These are phyloP conservation scores for Arctium minus DNA, from an alignment of 129 eudicot genomes.

Conservation along the genomic window DNA sequence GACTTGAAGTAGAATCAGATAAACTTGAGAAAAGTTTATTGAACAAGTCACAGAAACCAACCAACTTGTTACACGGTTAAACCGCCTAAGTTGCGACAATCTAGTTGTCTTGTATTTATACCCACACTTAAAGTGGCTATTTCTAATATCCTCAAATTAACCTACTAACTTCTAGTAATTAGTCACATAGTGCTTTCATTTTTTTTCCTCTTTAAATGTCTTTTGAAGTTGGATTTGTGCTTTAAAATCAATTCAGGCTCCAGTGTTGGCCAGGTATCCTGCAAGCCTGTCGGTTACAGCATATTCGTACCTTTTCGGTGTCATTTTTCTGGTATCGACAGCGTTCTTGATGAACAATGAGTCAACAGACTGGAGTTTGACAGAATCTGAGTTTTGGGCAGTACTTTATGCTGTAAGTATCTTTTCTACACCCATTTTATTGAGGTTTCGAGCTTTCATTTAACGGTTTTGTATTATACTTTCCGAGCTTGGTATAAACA, in stretches of 20 bases:
- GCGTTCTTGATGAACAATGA: constrained; percentile 61
- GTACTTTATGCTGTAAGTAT: constrained; percentile 88
- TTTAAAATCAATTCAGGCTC: constrained; percentile 61
- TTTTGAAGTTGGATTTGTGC: constrained; percentile 5
- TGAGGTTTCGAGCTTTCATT: not conserved
- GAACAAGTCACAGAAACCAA: too few species aligned
- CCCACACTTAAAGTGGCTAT: too few species aligned
- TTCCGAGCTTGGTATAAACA: not conserved
- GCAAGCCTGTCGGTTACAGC: constrained; percentile 97
- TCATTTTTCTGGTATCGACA: constrained; percentile 61
- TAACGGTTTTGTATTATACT: not conserved
- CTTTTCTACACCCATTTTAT: not conserved
- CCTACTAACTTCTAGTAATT: not conserved
- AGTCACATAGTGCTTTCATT: not conserved
- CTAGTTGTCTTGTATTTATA: too few species aligned
- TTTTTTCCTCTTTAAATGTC: not conserved
- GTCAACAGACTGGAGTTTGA: constrained; percentile 78
- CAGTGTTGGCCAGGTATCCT: constrained; percentile 86
- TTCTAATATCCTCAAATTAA: too few species aligned
- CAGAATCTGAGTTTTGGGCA: constrained; percentile 76
- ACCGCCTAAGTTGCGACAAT: too few species aligned
- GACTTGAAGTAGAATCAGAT: too few species aligned
- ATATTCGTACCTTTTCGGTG: constrained; percentile 85
- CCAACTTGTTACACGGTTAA: too few species aligned
- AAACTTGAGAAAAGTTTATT: too few species aligned